Evolutionary conservation across 2,329 filamentous ascomycete genomes (phyloP), one percentile per base, ranked within the genome.

Genomic region (Beauveria medogensis): DNA sequence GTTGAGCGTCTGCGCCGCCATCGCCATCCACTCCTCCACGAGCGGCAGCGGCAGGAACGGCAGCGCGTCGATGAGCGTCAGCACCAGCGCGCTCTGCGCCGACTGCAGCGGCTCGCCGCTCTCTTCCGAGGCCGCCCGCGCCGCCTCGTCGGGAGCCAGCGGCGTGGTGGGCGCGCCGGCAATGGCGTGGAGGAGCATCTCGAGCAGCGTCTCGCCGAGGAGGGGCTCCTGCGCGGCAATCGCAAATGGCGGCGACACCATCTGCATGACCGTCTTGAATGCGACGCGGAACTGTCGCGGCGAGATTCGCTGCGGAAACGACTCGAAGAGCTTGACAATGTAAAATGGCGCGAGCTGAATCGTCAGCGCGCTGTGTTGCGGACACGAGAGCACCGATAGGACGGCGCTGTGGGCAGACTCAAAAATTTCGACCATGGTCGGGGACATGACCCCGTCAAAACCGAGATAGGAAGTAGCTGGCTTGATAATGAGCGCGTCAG

Each of bases 251-350:
- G 92, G 91, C 3, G 89, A 87, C 12, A 91, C 86, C 62, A 95
- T 87, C 67, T 89, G 88, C 72, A 96, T 84, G 51, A 96, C 78
- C 2, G 91, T 93, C 71, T 88, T 90, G 78, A 96, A 92, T 12
- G 92, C 92, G 10, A 96, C 80, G 34, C 92, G 84, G 77, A 97
- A 96, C 71, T 97, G 92, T 18, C 92, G 85, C 1, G 90, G 81
- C 0, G 90, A 92, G 22, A 96, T 84, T 62, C 88, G 88, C 1
- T 79, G 71, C 0, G 92, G 92, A 72, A 96, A 96, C 1, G 91
- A 87, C 22, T 82, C 79, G 69, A 96, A 90, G 0, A 96, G 80
- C 16, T 87, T 86, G 67, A 92, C 87, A 64, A 95, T 86, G 73
- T 97, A 96, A 69, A 90, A 90, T 0, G 91, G 90, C 1, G 92